Percentiles rank a stretch among this genome's conserved stretches.
These are phyloP conservation scores for Thraustochytrium sp. DNA, from an alignment of 352 stramenopile species.

Conservation along the genomic window DNA sequence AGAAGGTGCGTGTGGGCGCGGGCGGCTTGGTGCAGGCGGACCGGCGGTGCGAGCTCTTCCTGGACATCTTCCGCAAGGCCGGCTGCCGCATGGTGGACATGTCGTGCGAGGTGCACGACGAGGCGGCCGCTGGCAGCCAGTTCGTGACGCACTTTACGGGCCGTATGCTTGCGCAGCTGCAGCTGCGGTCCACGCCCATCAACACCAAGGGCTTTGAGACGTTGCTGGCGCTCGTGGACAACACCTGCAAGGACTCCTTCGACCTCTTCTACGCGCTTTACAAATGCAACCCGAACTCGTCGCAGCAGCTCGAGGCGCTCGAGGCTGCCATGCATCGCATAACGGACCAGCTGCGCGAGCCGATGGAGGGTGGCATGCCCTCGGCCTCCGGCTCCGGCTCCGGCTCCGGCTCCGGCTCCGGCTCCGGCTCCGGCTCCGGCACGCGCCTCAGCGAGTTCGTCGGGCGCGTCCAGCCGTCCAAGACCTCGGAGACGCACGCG, in stretches of 20 bases:
- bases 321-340: slow-evolving; percentile 22
- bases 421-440: neutral
- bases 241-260: slow-evolving; percentile 93
- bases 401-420: neutral
- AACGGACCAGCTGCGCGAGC: neutral
- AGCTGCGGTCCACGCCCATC: slow-evolving; percentile 78
- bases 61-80: slow-evolving; percentile 90
- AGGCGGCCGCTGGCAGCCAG: slow-evolving; percentile 90
- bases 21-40: slow-evolving; percentile 33
- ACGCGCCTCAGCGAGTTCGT: slow-evolving; percentile 14
- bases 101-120: slow-evolving; percentile 89
- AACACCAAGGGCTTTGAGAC: slow-evolving; percentile 94
- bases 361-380: neutral
- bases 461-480: slow-evolving; percentile 8
- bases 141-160: slow-evolving; percentile 97
- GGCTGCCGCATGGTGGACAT: slow-evolving; percentile 93
- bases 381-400: neutral
- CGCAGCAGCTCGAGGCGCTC: slow-evolving; percentile 57
- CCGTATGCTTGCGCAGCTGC: slow-evolving; percentile 83
- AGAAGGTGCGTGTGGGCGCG: slow-evolving; percentile 76
- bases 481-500: slow-evolving; percentile 24
- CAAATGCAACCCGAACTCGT: slow-evolving; percentile 89
- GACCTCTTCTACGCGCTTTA: slow-evolving; percentile 96
- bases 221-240: slow-evolving; percentile 90
- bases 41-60: slow-evolving; percentile 67